Percentiles rank a stretch among this genome's conserved stretches.
phyloP scores from a whole-genome alignment of 345 rosid species.

The Lepidium didymum region DNA sequence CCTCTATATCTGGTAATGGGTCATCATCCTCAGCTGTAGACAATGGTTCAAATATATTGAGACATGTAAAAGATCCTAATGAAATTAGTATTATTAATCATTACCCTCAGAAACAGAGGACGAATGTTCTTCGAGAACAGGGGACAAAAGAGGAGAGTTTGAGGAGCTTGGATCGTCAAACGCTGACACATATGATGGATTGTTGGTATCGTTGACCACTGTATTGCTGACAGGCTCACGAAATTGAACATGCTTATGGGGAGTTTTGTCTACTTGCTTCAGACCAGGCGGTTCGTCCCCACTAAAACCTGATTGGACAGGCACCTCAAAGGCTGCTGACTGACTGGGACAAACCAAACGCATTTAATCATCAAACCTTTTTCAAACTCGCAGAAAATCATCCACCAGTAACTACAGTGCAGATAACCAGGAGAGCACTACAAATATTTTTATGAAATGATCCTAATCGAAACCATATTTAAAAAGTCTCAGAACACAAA shows the following conservation, averaged over 20 bases:
- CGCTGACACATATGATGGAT: constrained; percentile 38
- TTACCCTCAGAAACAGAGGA: constrained; percentile 90
- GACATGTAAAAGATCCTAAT: constrained; percentile 1
- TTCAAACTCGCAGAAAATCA: neutral
- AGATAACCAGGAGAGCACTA: constrained; percentile 1
- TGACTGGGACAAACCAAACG: constrained; percentile 13
- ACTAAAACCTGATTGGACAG: constrained; percentile 2
- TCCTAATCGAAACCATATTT: neutral
- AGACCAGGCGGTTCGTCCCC: constrained; percentile 8
- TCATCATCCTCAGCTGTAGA: constrained; percentile 75
- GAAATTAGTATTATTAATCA: constrained; percentile 1
- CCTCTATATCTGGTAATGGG: constrained; percentile 77
- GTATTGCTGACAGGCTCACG: constrained; percentile 55
- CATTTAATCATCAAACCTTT: neutral
- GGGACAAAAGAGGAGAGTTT: constrained; percentile 59
- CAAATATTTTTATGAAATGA: constrained; percentile 4
- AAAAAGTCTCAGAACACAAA: neutral
- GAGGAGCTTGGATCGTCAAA: constrained; percentile 62
- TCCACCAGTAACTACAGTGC: constrained; percentile 4
- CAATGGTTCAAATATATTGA: constrained; percentile 16
- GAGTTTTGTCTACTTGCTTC: constrained; percentile 8
- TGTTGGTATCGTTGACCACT: constrained; percentile 57
- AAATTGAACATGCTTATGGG: constrained; percentile 62
- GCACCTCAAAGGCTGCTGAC: constrained; percentile 1
- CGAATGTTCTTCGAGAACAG: constrained; percentile 83